Base-by-base conservation (phyloP, 352 stramenopile genomes). In the Pythium apleroticum region DNA sequence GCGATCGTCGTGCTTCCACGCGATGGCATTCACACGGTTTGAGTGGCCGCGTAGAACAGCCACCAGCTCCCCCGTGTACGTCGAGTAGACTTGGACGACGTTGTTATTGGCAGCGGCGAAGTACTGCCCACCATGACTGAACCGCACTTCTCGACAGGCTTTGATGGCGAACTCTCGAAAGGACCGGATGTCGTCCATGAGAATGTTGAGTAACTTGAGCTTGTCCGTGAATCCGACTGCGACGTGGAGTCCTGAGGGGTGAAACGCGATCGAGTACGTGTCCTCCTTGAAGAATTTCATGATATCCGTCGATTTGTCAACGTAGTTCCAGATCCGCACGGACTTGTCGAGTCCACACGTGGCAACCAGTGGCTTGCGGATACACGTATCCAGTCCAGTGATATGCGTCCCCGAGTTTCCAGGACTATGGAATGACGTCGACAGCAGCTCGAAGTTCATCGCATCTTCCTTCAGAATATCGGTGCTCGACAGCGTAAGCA, bases 291-390 rank as follows among this genome's bases (percentile, higher is more conserved):
- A 98, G 52, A 84, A 78, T 56, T 97, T 97, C 70, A 93, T 83
- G 46, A 98, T 90, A 55, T 98, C 93, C 0, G 87, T 88, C 28
- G 80, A 89, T 59, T 97, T 93, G 63, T 97, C 90, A 41, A 96
- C 50, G 71, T 98, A 98, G 73, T 98, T 98, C 95, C 95, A 98
- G 24, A 98, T 75, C 31, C 93, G 82, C 17, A 98, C 80, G 0
- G 91, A 97, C 45, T 87, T 84, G 72, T 98, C 95, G 4, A 96
- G 71, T 3, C 88, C 91, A 53, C 86, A 97, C 4, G 95, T 98
- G 2, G 90, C 90, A 10, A 97, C 74, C 3, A 98, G 72, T 3
- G 93, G 93, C 62, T 98, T 98, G 27, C 94, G 86, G 30, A 97
- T 78, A 63, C 91, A 98, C 5, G 92, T 90, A 69, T 98, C 95